Evolutionary conservation across 2,329 filamentous ascomycete species (phyloP), one percentile per base, ranked within the genome.

Genomic region (Diaporthe amygdali): DNA sequence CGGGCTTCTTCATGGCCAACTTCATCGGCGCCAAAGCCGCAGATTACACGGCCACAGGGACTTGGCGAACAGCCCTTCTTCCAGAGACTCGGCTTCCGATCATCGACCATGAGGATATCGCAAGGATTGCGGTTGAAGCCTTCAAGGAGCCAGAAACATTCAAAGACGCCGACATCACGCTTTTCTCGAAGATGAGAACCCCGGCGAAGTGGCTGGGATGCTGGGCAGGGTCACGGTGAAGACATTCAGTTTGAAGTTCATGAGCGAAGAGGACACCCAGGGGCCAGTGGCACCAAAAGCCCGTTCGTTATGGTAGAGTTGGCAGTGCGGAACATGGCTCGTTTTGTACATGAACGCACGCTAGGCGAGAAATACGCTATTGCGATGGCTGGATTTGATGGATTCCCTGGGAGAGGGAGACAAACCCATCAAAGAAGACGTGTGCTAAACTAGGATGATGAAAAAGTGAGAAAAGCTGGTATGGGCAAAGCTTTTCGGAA

Each of bases 1-100:
- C 85, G 0, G 84, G 83, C 1, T 83, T 81, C 74, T 89, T 89
- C 79, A 86, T 87, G 83, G 80, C 81, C 25, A 89, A 89, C 74
- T 85, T 84, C 72, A 59, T 88, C 5, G 70, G 77, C 5, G 86
- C 86, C 3, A 77, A 82, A 14, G 81, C 82, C 1, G 79, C 81
- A 0, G 82, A 80, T 0, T 76, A 87, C 8, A 75, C 78, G 2
- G 78, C 80, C 7, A 77, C 78, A 3, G 83, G 83, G 0, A 76
- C 80, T 27, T 84, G 83, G 72, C 77, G 76, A 0, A 82, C 80
- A 2, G 81, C 83, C 0, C 74, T 84, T 27, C 74, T 74, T 0
- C 75, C 77, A 0, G 79, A 81, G n/a, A 82, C 80, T 0, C 15
- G 76, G 1, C 71, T 89, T 1, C 82, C 84, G 1, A 76, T 86